Conservation (phyloP, 345 rosid species). For the Melaleuca alternifolia region DNA sequence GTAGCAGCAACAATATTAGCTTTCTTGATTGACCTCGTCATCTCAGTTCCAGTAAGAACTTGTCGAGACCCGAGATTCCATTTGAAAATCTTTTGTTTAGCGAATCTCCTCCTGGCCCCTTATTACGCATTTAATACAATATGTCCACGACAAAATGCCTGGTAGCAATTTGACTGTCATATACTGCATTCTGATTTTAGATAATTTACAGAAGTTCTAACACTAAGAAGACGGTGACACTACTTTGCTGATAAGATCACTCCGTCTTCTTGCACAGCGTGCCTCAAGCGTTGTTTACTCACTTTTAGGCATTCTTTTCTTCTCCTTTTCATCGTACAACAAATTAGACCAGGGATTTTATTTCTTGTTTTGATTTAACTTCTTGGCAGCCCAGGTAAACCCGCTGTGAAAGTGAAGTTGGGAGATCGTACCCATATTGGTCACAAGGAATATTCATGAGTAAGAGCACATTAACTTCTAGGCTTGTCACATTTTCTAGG, state of each 20-base stretch:
- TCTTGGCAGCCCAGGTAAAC: neutral
- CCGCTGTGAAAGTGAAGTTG: neutral
- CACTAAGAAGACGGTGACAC: neutral
- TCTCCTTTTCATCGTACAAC: neutral
- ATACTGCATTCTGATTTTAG: neutral
- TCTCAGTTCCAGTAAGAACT: neutral
- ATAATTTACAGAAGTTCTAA: neutral
- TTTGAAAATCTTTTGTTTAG: neutral
- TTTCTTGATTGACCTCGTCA: neutral
- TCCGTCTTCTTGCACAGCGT: neutral
- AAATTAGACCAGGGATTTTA: neutral
- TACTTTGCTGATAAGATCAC: neutral
- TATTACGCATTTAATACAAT: neutral
- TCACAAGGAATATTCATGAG: neutral
- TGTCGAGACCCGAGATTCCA: neutral
- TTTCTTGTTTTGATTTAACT: neutral
- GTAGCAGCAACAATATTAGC: neutral
- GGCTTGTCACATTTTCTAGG: neutral
- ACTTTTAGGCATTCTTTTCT: neutral
- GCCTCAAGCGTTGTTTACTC: neutral
- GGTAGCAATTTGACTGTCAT: neutral
- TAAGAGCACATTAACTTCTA: neutral
- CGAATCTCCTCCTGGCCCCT: neutral
- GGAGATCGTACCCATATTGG: neutral
- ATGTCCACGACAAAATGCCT: neutral